Evolutionary conservation across 1,284 basidiomycete genomes (phyloP).

Genomic region (Pseudozyma sp.): DNA sequence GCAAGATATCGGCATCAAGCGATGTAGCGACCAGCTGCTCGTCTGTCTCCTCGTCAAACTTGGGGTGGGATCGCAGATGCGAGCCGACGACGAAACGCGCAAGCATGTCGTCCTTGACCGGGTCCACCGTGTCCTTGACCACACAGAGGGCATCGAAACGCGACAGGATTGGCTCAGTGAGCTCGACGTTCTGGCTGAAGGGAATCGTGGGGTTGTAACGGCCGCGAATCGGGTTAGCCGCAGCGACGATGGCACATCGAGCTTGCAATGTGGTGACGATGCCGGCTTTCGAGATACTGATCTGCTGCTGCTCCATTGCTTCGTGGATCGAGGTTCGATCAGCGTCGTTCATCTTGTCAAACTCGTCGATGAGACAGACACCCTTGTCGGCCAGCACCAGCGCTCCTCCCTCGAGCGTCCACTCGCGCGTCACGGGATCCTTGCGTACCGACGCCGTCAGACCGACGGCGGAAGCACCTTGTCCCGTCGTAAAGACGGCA

Average conservation of each 20-base stretch:
- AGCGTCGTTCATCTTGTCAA: conserved; percentile 99
- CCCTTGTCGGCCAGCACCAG: conserved; percentile 98
- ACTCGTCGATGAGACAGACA: conserved; percentile 98
- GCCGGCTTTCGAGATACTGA: conserved; percentile 98
- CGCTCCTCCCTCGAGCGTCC: conserved; percentile 98
- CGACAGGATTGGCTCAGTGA: conserved; percentile 98
- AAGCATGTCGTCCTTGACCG: conserved; percentile 94
- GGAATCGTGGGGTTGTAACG: conserved; percentile 71
- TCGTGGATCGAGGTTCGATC: conserved; percentile 92
- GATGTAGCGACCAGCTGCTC: conserved; percentile 86
- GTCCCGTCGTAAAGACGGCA: conserved; percentile 97
- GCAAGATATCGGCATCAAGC: conserved; percentile 90
- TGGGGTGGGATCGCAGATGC: conserved; percentile 92
- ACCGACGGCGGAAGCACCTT: conserved; percentile 97
- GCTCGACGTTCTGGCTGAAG: conserved; percentile 97
- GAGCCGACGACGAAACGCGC: conserved; percentile 97
- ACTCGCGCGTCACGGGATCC: conserved; percentile 95
- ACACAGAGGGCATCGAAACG: conserved; percentile 98
- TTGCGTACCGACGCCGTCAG: conserved; percentile 97
- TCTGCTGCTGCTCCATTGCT: conserved; percentile 99
- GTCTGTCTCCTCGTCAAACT: conserved; percentile 86
- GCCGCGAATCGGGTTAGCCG: conserved; percentile 93
- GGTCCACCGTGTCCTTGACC: conserved; percentile 96
- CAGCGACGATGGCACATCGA: conserved; percentile 95
- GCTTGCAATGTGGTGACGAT: conserved; percentile 97